Evolutionary conservation across 495 filamentous ascomycete species (phyloP).

Genomic region (Penicillium turbatum): DNA sequence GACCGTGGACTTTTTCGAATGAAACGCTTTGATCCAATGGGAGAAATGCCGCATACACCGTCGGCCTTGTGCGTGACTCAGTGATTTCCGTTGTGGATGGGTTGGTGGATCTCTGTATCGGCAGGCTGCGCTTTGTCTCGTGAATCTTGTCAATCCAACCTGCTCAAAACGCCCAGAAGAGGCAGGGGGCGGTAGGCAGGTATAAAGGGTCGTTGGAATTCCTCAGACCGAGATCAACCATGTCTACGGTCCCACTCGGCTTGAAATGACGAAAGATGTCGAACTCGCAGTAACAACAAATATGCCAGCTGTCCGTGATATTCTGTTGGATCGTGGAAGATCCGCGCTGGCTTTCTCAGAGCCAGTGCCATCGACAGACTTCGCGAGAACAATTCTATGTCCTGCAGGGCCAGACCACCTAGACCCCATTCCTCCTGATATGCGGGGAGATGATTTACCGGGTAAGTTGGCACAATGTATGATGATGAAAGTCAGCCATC

Average conservation of each 20-base stretch:
- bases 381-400: neutral
- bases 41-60: too few relatives aligned
- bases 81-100: too few relatives aligned
- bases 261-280: constrained; percentile 5
- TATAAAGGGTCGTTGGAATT: too few relatives aligned
- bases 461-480: constrained; percentile 1
- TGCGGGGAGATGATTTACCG: constrained; percentile 7
- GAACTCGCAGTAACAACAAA: neutral
- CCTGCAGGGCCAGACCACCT: constrained; percentile 1
- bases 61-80: too few relatives aligned
- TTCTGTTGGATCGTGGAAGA: neutral
- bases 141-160: too few relatives aligned
- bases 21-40: too few relatives aligned
- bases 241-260: neutral
- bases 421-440: constrained; percentile 4
- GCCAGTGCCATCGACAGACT: neutral
- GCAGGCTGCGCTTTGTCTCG: too few relatives aligned
- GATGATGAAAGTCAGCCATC: constrained; percentile 5
- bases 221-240: constrained; percentile 6
- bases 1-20: too few relatives aligned
- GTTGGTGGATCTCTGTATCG: too few relatives aligned
- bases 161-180: too few relatives aligned
- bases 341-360: neutral
- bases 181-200: too few relatives aligned
- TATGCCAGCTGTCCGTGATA: neutral